Conservation (phyloP, 306 rosid genomes). For the Sphenostylis stenocarpa region DNA sequence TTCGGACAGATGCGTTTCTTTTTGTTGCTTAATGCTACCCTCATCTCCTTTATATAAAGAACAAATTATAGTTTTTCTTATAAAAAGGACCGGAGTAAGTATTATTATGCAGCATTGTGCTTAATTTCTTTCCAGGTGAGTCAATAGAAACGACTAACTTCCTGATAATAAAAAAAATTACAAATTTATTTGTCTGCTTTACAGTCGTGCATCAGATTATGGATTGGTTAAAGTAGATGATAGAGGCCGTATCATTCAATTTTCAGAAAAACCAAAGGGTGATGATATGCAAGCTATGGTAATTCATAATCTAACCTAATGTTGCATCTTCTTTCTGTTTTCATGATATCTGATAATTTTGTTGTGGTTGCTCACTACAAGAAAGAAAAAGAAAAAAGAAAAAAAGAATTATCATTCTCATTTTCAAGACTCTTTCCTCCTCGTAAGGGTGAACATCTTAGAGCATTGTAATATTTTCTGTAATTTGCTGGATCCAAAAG, state of each 20-base stretch:
- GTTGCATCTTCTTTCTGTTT: constrained; percentile 14
- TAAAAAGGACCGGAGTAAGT: neutral
- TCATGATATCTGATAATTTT: constrained; percentile 18
- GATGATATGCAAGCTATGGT: constrained; percentile 81
- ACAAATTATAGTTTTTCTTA: too few relatives aligned
- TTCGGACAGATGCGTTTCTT: constrained; percentile 13
- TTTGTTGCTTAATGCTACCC: neutral
- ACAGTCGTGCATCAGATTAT: constrained; percentile 90
- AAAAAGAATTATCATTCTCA: neutral
- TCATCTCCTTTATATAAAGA: too few relatives aligned
- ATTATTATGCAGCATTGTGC: neutral
- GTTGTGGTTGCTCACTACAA: neutral
- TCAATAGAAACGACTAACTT: constrained; percentile 19
- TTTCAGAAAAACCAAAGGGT: constrained; percentile 81
- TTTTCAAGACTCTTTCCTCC: constrained; percentile 5
- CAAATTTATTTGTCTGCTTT: constrained; percentile 29
- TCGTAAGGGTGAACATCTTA: neutral
- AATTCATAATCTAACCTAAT: constrained; percentile 27
- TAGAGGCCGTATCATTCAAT: constrained; percentile 65
- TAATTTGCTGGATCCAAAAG: neutral
- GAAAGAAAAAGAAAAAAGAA: neutral
- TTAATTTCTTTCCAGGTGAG: neutral
- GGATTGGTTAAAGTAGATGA: constrained; percentile 83
- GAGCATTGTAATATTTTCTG: neutral
- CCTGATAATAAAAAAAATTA: neutral